Evolutionary conservation across 2,329 filamentous ascomycete species (phyloP), one percentile per base, ranked within the genome.

Genomic region (Alternaria triticina): DNA sequence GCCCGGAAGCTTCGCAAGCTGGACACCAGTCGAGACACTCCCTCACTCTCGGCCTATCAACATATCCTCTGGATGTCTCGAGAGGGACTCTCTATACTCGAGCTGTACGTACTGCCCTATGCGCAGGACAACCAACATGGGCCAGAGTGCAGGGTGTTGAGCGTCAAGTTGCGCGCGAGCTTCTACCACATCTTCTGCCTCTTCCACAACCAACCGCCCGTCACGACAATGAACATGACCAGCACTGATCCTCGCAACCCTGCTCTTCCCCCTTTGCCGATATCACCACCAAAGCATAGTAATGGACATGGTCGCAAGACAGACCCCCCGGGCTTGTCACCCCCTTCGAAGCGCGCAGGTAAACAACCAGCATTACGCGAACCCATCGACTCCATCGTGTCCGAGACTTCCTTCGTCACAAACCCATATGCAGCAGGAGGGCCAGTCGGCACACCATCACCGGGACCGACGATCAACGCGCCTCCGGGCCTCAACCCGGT

Each of bases 141-240:
- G 85, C 74, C 81, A 15, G 94, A 97, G 79, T 88, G 97, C 61
- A 94, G 94, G 75, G 94, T 98, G 47, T 86, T 99, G 67, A 90
- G 92, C 20, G 93, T 93, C 78, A 99, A 98, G 81, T 86, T 99
- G 13, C 90, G 93, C 64, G 96, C 96, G 15, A 97, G 93, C 20
- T 97, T 98, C 77, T 96, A 96, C 73, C 95, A 99, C 82, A 93
- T 99, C 69, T 97, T 97, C 79, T 96, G 97, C 57, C 87, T 98
- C 12, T 98, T 97, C 77, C 93, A 97, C 83, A 97, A 97, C 80
- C 89, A 93, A 57, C 95, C 95, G 0, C 86, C 91, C 0, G 87
- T 97, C 60, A 79, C 77, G 3, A 69, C 71, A 25, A 74, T 75
- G 10, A 79, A 78, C 61, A 78, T 80, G 73, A 70, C 71, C 27